phyloP scores from a whole-genome alignment of 1,139 yeast species.

The Yamadazyma blattariae region DNA sequence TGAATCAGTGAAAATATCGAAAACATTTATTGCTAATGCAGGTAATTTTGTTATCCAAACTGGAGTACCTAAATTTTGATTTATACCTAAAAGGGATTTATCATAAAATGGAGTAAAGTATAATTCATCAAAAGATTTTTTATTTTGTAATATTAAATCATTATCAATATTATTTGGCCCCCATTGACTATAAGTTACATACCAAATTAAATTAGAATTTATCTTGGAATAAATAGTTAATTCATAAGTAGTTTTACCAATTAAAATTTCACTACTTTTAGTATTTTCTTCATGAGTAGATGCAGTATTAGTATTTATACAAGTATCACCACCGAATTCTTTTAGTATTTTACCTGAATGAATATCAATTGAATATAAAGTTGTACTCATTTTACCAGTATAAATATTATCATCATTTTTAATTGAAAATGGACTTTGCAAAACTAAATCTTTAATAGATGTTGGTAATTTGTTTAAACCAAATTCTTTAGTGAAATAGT shows the following conservation, averaged over 20 bases:
- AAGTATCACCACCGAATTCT: slow-evolving; percentile 54
- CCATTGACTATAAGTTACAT: slow-evolving; percentile 87
- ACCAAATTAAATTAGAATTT: slow-evolving; percentile 69
- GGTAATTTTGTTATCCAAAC: slow-evolving; percentile 76
- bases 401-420: slow-evolving; percentile 85
- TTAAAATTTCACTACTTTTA: slow-evolving; percentile 27
- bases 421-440: slow-evolving; percentile 78
- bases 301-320: slow-evolving; percentile 21
- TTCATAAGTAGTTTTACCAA: slow-evolving; percentile 52
- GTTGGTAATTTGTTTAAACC: slow-evolving; percentile 86
- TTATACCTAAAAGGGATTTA: slow-evolving; percentile 64
- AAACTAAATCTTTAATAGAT: slow-evolving; percentile 72
- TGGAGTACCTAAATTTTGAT: slow-evolving; percentile 63
- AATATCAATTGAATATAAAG: slow-evolving; percentile 72
- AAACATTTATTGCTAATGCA: slow-evolving; percentile 65
- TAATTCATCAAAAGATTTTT: slow-evolving; percentile 61
- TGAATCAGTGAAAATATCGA: slow-evolving; percentile 58
- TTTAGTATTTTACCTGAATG: slow-evolving; percentile 74
- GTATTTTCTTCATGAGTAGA: slow-evolving; percentile 2
- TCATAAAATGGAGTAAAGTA: slow-evolving; percentile 86
- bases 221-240: slow-evolving; percentile 50
- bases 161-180: slow-evolving; percentile 86
- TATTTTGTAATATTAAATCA: slow-evolving; percentile 55
- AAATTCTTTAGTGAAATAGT: slow-evolving; percentile 71
- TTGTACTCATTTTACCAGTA: slow-evolving; percentile 80